These are phyloP conservation scores for Syzygium grande DNA, from an alignment of 345 rosid genomes.

Conservation along the genomic window DNA sequence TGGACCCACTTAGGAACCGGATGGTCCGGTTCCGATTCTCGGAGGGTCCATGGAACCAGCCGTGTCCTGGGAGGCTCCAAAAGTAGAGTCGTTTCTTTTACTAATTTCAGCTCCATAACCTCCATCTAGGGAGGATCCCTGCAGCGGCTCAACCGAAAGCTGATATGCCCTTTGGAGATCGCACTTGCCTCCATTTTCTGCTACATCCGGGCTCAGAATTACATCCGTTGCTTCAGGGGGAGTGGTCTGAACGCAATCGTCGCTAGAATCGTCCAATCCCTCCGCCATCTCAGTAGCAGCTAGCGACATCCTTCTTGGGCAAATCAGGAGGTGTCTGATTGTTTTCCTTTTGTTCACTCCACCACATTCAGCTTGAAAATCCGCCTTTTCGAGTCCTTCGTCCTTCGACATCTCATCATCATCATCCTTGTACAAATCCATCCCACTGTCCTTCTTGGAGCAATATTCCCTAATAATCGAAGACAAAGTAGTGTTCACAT, in stretches of 20 bases:
- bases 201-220: not conserved
- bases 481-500: not conserved
- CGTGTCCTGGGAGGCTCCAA: not conserved
- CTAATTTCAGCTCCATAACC: too few species aligned
- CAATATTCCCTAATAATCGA: not conserved
- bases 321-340: not conserved
- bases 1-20: not conserved
- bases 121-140: too few species aligned
- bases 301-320: not conserved
- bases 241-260: constrained; percentile 22
- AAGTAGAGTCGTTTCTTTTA: too few species aligned
- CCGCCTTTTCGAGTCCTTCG: not conserved
- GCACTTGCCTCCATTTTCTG: not conserved
- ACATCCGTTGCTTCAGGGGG: constrained; percentile 33
- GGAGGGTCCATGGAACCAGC: not conserved
- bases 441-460: not conserved
- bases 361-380: not conserved
- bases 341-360: not conserved
- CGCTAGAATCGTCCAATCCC: not conserved
- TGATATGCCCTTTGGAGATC: too few species aligned
- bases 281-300: not conserved
- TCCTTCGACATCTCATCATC: not conserved
- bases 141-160: too few species aligned
- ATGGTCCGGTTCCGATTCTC: accelerated
- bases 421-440: not conserved